Percentiles rank a stretch among this genome's conserved stretches.
These are phyloP conservation scores for Phoma herbarum DNA, from an alignment of 2,329 filamentous ascomycete species.

Conservation along the genomic window DNA sequence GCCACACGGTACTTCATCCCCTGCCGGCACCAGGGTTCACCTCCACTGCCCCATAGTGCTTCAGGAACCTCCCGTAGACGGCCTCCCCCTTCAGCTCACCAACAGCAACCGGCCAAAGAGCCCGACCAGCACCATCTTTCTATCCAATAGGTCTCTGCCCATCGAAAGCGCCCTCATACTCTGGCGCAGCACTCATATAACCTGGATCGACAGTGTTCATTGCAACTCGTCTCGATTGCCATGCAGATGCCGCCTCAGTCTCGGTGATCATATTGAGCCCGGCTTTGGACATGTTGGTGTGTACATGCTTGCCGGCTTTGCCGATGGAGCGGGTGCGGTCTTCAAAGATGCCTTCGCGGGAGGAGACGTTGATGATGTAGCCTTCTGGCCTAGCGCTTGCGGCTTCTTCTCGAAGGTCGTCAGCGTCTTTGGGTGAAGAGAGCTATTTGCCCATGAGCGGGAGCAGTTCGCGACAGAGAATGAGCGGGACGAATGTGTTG, in stretches of 20 bases:
- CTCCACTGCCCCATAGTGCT: conserved; percentile 26
- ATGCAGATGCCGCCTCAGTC: conserved; percentile 23
- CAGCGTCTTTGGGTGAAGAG: background rate
- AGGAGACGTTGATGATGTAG: background rate
- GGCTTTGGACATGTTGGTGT: conserved; percentile 27
- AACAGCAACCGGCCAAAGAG: conserved; percentile 27
- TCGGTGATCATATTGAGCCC: conserved; percentile 30
- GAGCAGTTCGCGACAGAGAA: background rate
- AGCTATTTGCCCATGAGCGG: background rate
- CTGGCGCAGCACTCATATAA: conserved; percentile 27
- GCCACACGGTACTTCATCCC: too few relatives aligned
- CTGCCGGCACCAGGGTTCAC: conserved; percentile 21
- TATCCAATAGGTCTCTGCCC: conserved; percentile 22
- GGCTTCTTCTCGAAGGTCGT: background rate
- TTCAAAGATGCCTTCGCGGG: background rate
- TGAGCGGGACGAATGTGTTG: background rate
- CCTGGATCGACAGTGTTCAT: conserved; percentile 27
- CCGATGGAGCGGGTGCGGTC: background rate
- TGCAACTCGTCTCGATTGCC: conserved; percentile 9
- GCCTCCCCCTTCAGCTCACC: conserved; percentile 10
- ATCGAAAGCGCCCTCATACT: conserved; percentile 22
- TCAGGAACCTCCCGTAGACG: conserved; percentile 24
- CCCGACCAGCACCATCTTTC: conserved; percentile 19
- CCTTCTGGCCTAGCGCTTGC: background rate
- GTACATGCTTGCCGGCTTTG: background rate